Base-by-base conservation (phyloP, 306 rosid genomes). In the Lablab purpureus region DNA sequence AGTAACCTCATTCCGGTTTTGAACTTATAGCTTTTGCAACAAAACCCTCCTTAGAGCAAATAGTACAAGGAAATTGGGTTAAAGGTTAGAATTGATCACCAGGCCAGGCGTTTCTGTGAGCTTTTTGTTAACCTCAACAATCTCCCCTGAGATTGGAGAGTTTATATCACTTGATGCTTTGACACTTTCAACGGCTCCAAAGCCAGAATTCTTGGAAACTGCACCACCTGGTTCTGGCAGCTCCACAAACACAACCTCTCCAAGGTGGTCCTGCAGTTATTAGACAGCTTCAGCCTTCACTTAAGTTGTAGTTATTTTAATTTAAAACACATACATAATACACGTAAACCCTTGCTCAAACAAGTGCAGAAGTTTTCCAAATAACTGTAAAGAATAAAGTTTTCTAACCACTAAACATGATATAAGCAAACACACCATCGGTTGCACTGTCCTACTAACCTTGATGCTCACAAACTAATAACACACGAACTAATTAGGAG, bases 181-280 rank as follows among this genome's bases (percentile, higher is more conserved):
- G 22, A 96, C 99, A 90, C 99, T 96, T 58, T 93, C 99, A 79
- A 96, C 98, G 2, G 98, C 96, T 76, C 99, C 99, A 36, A 93
- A 96, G 80, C 93, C 78, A 0, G 51, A 1, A 14, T 89, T 95
- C 80, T 87, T 67, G 12, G 84, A 27, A 45, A 89, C 99, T 12
- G 91, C 32, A 18, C 50, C 69, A 1, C 97, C 97, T 0, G 84
- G 4, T 66, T 96, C 97, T 30, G 99, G 98, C 82, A 96, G 89
- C 66, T 96, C 97, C 85, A 93, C 98, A 75, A 87, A 93, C 90
- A 96, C 99, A 60, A 96, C 86, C 83, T 96, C 98, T 70, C 99
- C 99, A 71, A 96, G 93, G 90, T 96, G 99, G 68, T 79, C 98
- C 98, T 95, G 86, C 74, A 70, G 45, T 40, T 71, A 52, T 40